Conservation (phyloP, 2,329 filamentous ascomycete genomes). For the Colletotrichum plurivorum region DNA sequence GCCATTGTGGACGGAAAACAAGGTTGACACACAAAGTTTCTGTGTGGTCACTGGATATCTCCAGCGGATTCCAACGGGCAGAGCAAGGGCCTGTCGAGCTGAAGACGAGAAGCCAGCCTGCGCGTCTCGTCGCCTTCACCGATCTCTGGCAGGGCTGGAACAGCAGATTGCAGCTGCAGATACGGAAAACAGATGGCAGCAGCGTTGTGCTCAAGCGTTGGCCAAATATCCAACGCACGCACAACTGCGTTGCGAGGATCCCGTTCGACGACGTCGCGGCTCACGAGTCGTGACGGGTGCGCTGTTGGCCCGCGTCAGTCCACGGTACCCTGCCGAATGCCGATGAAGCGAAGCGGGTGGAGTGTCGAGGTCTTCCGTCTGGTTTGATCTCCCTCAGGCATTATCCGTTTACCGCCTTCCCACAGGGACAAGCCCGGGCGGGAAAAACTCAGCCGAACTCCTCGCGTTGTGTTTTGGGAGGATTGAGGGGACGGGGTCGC, state of each 20-base stretch:
- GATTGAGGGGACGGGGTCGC: not conserved
- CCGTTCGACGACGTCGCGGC: conserved; percentile 13
- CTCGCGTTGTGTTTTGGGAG: not conserved
- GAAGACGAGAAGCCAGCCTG: conserved; percentile 19
- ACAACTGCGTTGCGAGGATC: not conserved
- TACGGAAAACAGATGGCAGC: conserved; percentile 6
- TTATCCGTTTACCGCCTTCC: conserved; percentile 9
- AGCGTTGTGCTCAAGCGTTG: conserved; percentile 7
- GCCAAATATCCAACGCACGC: not conserved
- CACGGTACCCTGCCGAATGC: conserved; percentile 31
- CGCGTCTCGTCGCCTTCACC: conserved; percentile 3
- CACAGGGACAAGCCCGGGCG: conserved; percentile 20
- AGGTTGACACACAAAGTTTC: conserved; percentile 15
- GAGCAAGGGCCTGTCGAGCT: conserved; percentile 21
- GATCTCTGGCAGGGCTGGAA: not conserved
- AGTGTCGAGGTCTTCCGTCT: not conserved
- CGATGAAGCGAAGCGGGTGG: conserved; percentile 34
- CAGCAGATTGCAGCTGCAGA: conserved; percentile 20
- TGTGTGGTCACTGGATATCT: not conserved
- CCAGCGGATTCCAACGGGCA: conserved; percentile 19
- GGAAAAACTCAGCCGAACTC: conserved; percentile 17
- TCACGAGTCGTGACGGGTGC: conserved; percentile 9
- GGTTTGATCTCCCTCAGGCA: conserved; percentile 28
- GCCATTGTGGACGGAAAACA: conserved; percentile 2
- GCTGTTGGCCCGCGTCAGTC: conserved; percentile 1